These are phyloP conservation scores for Thuja plicata DNA, from an alignment of 83 land plant genomes.

Conservation along the genomic window DNA sequence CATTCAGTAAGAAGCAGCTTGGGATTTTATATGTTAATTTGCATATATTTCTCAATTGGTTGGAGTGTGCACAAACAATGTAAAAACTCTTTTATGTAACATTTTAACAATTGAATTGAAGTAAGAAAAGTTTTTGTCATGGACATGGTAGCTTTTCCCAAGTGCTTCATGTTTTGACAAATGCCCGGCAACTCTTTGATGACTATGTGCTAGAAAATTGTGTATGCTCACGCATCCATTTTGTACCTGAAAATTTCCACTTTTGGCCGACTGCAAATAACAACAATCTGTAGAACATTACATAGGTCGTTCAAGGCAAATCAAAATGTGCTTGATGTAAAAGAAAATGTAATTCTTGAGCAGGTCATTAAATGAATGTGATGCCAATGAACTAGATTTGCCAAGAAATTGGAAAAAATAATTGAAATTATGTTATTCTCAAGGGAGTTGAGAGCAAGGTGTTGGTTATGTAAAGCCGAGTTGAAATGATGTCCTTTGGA, in stretches of 20 bases:
- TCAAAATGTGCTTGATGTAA: not conserved
- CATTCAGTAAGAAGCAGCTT: not conserved
- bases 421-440: not conserved
- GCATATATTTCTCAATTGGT: not conserved
- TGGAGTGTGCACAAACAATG: not conserved
- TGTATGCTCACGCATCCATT: not conserved
- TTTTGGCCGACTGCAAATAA: not conserved
- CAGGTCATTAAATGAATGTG: not conserved
- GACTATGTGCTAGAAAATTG: not conserved
- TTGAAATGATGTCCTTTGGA: not conserved
- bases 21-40: not conserved
- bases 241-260: not conserved
- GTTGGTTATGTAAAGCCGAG: not conserved
- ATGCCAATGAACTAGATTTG: not conserved
- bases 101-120: not conserved
- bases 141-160: not conserved
- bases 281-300: not conserved
- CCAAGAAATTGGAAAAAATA: not conserved
- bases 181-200: not conserved
- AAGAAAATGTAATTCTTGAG: not conserved
- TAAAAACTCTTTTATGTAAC: not conserved
- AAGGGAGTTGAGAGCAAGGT: not conserved
- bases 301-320: not conserved
- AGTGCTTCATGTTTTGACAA: not conserved
- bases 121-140: not conserved